These are phyloP conservation scores for Leccinum imitatum DNA, from an alignment of 768 basidiomycete genomes.

Conservation along the genomic window DNA sequence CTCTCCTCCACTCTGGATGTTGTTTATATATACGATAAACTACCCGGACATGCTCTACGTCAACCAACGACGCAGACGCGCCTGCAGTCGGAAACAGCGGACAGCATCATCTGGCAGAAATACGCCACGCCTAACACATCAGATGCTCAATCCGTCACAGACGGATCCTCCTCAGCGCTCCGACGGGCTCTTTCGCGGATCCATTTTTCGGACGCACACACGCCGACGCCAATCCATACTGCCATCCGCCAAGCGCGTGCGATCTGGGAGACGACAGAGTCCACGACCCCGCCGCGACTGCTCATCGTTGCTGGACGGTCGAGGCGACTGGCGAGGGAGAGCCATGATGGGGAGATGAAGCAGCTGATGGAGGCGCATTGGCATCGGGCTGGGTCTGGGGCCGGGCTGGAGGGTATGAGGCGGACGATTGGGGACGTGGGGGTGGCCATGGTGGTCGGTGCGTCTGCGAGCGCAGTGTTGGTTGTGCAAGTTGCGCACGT, in stretches of 20 bases:
- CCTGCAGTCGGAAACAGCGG: conserved; percentile 81
- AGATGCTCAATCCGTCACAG: neutral
- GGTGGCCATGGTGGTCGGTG: conserved; percentile 70
- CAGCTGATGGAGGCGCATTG: conserved; percentile 50
- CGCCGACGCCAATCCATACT: conserved; percentile 61
- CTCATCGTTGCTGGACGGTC: conserved; percentile 75
- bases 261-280: conserved; percentile 22
- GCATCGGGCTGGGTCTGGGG: neutral
- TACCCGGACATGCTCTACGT: conserved; percentile 43
- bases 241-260: conserved; percentile 43
- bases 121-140: conserved; percentile 44
- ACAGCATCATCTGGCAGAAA: conserved; percentile 70
- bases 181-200: conserved; percentile 52
- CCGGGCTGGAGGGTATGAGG: conserved; percentile 40
- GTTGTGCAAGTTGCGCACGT: conserved; percentile 62
- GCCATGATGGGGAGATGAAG: conserved; percentile 68
- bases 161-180: conserved; percentile 9
- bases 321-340: conserved; percentile 67
- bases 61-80: conserved; percentile 59
- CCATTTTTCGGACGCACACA: conserved; percentile 54
- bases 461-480: conserved; percentile 53
- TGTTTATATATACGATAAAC: conserved; percentile 47
- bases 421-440: conserved; percentile 89
- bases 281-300: conserved; percentile 36
- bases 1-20: neutral